Base-by-base conservation (phyloP, 345 rosid species). In the Erodium maritimum region DNA sequence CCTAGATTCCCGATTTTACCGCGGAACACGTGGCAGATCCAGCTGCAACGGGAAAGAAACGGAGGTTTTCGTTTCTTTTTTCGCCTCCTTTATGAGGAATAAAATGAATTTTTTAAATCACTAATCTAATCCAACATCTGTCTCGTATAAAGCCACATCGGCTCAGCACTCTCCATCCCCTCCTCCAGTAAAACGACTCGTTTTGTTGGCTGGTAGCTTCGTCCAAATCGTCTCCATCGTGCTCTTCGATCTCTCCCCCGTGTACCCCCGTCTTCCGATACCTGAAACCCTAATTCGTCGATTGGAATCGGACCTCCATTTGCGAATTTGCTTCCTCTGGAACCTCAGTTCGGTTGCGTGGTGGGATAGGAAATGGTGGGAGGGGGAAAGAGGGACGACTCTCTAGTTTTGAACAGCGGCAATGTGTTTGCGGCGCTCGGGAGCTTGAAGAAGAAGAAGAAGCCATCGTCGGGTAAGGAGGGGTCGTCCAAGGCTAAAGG, bases 361-460 rank as follows among this genome's bases (percentile, higher is more conserved):
- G 5, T 14, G 48, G 48, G 11, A 42, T 12, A 10, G 48, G 48
- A n/a, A 57, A 69, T 51, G 65, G 80, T 63, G 73, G 76, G 66
- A 20, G 78, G 86, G 33, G 68, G 65, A 50, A 65, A 72, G 60
- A 75, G 67, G 46, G 80, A 79, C 13, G 81, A 70, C 13, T 65
- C 76, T 9, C 29, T 63, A 67, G 73, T 65, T 62, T 46, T 78
- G 14, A 82, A 71, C 75, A 82, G 62, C 70, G 70, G 63, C 42
- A 79, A 79, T 60, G 81, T 76, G 21, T 82, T 79, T 50, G 79
- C 83, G 14, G 80, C 82, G 20, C 73, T 81, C 3, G 79, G 69
- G 21, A 69, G 61, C 23, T 61, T 73, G 62, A 73, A 60, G 73
- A 82, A 79, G 83, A 81, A 29, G 37, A 29, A 80, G 77, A 80